Conservation (phyloP, 768 basidiomycete species). For the Lactarius hatsudake region DNA sequence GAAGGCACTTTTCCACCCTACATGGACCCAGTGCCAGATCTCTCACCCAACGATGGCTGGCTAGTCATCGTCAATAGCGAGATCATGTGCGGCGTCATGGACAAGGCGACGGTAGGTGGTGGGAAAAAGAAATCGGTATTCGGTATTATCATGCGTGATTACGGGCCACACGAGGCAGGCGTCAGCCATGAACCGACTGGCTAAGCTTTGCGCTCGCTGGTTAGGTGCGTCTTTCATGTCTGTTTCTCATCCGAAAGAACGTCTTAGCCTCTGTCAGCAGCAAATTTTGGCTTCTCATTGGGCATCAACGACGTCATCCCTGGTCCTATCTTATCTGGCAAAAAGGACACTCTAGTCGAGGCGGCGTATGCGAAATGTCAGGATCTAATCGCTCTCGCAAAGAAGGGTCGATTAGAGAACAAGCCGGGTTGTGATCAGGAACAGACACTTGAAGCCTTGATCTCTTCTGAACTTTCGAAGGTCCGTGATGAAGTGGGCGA, state of each 20-base stretch:
- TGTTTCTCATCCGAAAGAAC: not conserved
- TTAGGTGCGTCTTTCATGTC: constrained; percentile 53
- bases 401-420: constrained; percentile 89
- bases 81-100: constrained; percentile 99
- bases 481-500: constrained; percentile 96
- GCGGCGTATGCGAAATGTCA: constrained; percentile 86
- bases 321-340: constrained; percentile 71
- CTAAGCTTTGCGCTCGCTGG: constrained; percentile 94
- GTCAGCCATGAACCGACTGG: constrained; percentile 91
- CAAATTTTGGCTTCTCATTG: constrained; percentile 95
- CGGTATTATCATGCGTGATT: constrained; percentile 95
- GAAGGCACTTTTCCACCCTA: constrained; percentile 58
- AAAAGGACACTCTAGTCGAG: constrained; percentile 85
- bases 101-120: constrained; percentile 95
- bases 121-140: constrained; percentile 99
- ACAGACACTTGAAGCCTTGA: constrained; percentile 94
- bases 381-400: constrained; percentile 83
- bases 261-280: constrained; percentile 44
- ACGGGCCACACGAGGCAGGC: constrained; percentile 94
- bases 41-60: constrained; percentile 97
- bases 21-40: constrained; percentile 68
- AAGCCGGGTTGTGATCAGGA: constrained; percentile 98
- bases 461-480: constrained; percentile 89
- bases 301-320: constrained; percentile 99
- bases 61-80: constrained; percentile 96